A percentile compares a stretch with the other conserved stretches of the same genome.
These are phyloP conservation scores for Fusarium napiforme DNA, from an alignment of 2,329 filamentous ascomycete species.

Conservation along the genomic window DNA sequence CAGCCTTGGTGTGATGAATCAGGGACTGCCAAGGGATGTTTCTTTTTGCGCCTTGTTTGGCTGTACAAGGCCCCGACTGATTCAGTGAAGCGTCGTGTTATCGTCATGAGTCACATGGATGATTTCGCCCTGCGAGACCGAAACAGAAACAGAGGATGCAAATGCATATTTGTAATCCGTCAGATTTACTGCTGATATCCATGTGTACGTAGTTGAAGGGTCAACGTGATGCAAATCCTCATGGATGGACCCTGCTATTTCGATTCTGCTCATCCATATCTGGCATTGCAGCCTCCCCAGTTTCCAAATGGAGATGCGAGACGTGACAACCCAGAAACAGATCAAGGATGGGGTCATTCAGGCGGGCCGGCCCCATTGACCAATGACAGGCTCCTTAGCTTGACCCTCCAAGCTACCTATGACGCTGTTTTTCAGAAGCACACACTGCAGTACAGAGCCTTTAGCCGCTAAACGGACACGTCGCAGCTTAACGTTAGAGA, in stretches of 20 bases:
- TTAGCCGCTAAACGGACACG: slow-evolving; percentile 39
- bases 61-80: neutral
- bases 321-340: slow-evolving; percentile 33
- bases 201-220: slow-evolving; percentile 13
- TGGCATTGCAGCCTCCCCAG: slow-evolving; percentile 19
- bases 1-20: slow-evolving; percentile 21
- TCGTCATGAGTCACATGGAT: slow-evolving; percentile 32
- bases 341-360: slow-evolving; percentile 23
- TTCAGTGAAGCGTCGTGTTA: slow-evolving; percentile 10
- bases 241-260: slow-evolving; percentile 26
- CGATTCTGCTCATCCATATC: slow-evolving; percentile 25
- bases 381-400: slow-evolving; percentile 16
- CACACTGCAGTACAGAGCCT: slow-evolving; percentile 5
- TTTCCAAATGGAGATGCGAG: slow-evolving; percentile 36
- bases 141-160: neutral
- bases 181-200: slow-evolving; percentile 1
- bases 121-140: slow-evolving; percentile 24
- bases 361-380: slow-evolving; percentile 31
- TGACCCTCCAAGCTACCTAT: slow-evolving; percentile 24
- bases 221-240: slow-evolving; percentile 26
- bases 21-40: slow-evolving; percentile 24
- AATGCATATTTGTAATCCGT: slow-evolving; percentile 7
- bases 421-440: slow-evolving; percentile 20
- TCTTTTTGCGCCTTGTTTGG: slow-evolving; percentile 30
- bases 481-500: slow-evolving; percentile 31